Conservation (phyloP, 352 stramenopile species). For the Globisporangium radiosum region DNA sequence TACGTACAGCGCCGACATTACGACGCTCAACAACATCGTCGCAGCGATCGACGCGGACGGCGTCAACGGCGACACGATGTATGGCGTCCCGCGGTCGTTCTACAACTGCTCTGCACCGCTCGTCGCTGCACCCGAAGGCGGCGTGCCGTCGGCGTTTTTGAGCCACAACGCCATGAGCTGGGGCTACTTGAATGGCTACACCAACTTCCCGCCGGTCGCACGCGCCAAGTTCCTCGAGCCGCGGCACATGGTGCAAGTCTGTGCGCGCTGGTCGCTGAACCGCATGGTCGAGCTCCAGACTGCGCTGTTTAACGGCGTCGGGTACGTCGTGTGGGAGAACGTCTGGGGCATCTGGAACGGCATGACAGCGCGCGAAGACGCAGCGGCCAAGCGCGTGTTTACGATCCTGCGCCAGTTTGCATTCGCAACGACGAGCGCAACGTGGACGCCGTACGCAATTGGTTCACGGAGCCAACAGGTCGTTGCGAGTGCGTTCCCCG, state of each 20-base stretch:
- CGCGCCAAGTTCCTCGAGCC: conserved; percentile 76
- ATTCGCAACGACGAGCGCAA: conserved; percentile 26
- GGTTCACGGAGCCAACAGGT: conserved; percentile 18
- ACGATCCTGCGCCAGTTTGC: conserved; percentile 57
- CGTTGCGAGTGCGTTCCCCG: conserved; percentile 42
- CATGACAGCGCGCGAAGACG: conserved; percentile 66
- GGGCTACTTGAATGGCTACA: conserved; percentile 70
- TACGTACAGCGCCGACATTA: conserved; percentile 74
- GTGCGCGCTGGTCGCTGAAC: conserved; percentile 78
- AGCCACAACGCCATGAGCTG: conserved; percentile 74
- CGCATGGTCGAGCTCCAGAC: conserved; percentile 47
- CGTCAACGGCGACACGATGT: conserved; percentile 89
- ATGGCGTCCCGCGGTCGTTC: conserved; percentile 72
- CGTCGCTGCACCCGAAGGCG: conserved; percentile 55
- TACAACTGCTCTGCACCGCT: conserved; percentile 64
- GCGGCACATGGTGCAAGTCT: conserved; percentile 80
- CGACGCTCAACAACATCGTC: conserved; percentile 35
- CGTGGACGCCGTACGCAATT: conserved; percentile 50
- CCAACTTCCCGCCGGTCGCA: conserved; percentile 51
- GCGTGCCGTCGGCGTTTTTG: conserved; percentile 54
- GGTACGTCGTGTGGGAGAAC: conserved; percentile 87
- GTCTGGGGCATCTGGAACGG: conserved; percentile 86
- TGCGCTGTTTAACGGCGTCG: conserved; percentile 82
- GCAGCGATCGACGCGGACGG: conserved; percentile 45
- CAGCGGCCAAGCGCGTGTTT: conserved; percentile 54